phyloP scores from a whole-genome alignment of 192 early-diverging fungal genomes.

The Backusella westeae region DNA sequence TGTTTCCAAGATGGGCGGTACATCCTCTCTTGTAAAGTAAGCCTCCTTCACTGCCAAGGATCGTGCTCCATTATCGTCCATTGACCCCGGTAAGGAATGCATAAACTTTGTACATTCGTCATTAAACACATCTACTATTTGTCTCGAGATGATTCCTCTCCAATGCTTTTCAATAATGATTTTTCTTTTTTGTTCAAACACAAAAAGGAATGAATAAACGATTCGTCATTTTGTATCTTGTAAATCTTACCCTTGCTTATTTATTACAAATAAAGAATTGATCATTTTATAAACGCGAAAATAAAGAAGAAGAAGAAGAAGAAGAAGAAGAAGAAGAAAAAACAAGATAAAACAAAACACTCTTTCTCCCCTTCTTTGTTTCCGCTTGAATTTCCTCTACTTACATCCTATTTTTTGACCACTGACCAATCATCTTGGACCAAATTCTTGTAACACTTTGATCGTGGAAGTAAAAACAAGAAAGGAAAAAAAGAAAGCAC shows the following conservation, averaged over 20 bases:
- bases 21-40: conserved; percentile 50
- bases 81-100: conserved; percentile 40
- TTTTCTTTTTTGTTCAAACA: conserved; percentile 47
- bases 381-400: neutral
- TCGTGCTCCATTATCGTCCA: conserved; percentile 12
- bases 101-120: conserved; percentile 58
- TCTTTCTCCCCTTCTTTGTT: conserved; percentile 4
- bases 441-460: neutral
- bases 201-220: conserved; percentile 8
- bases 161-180: conserved; percentile 90
- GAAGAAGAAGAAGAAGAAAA: neutral
- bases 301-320: neutral
- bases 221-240: neutral
- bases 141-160: conserved; percentile 62
- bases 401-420: neutral
- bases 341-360: neutral
- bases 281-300: conserved; percentile 38
- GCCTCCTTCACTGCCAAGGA: conserved; percentile 21
- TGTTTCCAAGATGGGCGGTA: conserved; percentile 63
- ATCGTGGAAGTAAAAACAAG: neutral
- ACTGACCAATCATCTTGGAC: neutral
- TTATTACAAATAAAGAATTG: conserved; percentile 72
- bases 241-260: conserved; percentile 51
- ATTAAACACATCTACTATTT: conserved; percentile 61
- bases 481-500: neutral